Percentiles rank a stretch among this genome's conserved stretches.
Conservation (phyloP, 1,284 basidiomycete genomes). For the Sporisorium exsertum region DNA sequence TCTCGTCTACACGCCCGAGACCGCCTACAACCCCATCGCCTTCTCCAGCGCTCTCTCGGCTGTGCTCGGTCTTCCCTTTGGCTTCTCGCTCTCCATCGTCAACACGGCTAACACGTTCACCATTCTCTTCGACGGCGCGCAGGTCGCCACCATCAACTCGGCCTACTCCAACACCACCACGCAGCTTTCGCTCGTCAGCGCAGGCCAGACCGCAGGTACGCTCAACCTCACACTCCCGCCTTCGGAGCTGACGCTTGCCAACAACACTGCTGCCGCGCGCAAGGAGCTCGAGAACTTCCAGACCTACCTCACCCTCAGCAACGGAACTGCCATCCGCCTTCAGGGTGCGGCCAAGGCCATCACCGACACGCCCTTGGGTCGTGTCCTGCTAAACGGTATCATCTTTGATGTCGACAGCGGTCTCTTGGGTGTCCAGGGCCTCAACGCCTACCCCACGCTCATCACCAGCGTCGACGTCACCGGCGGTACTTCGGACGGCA, state of each 20-base stretch:
- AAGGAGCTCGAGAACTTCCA: slow-evolving; percentile 66
- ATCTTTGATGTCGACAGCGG: slow-evolving; percentile 80
- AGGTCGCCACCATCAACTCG: slow-evolving; percentile 72
- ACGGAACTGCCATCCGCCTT: slow-evolving; percentile 75
- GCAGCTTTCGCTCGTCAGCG: slow-evolving; percentile 50
- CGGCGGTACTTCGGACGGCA: slow-evolving; percentile 77
- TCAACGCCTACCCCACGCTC: slow-evolving; percentile 74
- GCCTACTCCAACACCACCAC: slow-evolving; percentile 43
- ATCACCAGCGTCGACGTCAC: slow-evolving; percentile 78
- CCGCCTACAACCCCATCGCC: slow-evolving; percentile 76
- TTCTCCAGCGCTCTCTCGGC: slow-evolving; percentile 77
- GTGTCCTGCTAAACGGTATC: slow-evolving; percentile 79
- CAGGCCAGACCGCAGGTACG: slow-evolving; percentile 76
- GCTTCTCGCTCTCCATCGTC: slow-evolving; percentile 78
- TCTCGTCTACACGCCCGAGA: slow-evolving; percentile 74
- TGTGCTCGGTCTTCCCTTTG: slow-evolving; percentile 79
- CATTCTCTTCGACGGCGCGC: slow-evolving; percentile 75
- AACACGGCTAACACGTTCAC: slow-evolving; percentile 76
- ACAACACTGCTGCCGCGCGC: slow-evolving; percentile 72
- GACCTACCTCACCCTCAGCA: slow-evolving; percentile 70
- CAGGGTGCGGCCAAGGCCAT: slow-evolving; percentile 77
- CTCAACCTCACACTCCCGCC: slow-evolving; percentile 78
- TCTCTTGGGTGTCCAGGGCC: slow-evolving; percentile 76
- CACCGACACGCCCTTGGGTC: slow-evolving; percentile 78
- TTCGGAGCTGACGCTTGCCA: slow-evolving; percentile 74